Evolutionary conservation across 2,329 filamentous ascomycete genomes (phyloP).

Genomic region (Beauveria pseudobassiana): DNA sequence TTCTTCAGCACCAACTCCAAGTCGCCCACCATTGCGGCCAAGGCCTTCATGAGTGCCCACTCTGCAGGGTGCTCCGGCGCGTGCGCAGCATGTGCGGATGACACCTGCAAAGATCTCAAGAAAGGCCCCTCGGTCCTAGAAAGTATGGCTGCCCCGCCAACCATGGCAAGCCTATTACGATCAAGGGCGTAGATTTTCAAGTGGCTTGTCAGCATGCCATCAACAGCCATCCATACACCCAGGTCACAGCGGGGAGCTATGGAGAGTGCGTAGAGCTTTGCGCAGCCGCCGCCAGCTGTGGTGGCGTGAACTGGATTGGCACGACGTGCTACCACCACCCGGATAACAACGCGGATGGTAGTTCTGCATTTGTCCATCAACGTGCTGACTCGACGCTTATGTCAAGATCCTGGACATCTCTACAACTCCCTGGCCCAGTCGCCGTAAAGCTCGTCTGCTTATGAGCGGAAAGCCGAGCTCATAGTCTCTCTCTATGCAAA

Average conservation of each 20-base stretch:
- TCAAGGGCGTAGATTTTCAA: not conserved
- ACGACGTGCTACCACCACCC: not conserved
- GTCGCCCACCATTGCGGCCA: constrained; percentile 12
- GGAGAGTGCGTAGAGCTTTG: not conserved
- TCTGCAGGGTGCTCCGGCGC: constrained; percentile 13
- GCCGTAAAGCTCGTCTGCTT: not conserved
- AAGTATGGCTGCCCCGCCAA: not conserved
- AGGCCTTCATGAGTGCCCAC: constrained; percentile 15
- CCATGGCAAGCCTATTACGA: not conserved
- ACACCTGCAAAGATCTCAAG: not conserved
- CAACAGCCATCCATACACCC: not conserved
- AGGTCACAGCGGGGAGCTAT: not conserved
- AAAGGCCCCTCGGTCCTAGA: not conserved
- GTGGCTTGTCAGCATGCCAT: not conserved
- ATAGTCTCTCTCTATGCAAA: not conserved
- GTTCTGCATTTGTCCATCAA: not conserved
- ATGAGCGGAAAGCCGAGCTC: not conserved
- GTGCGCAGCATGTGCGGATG: not conserved
- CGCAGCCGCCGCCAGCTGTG: not conserved
- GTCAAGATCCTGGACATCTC: not conserved
- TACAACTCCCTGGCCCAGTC: not conserved
- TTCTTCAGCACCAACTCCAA: constrained; percentile 12
- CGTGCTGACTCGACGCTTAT: not conserved
- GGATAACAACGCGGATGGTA: not conserved
- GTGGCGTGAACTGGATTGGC: not conserved